Evolutionary conservation across 2,329 filamentous ascomycete genomes (phyloP).

Genomic region (Plenodomus lindquistii): DNA sequence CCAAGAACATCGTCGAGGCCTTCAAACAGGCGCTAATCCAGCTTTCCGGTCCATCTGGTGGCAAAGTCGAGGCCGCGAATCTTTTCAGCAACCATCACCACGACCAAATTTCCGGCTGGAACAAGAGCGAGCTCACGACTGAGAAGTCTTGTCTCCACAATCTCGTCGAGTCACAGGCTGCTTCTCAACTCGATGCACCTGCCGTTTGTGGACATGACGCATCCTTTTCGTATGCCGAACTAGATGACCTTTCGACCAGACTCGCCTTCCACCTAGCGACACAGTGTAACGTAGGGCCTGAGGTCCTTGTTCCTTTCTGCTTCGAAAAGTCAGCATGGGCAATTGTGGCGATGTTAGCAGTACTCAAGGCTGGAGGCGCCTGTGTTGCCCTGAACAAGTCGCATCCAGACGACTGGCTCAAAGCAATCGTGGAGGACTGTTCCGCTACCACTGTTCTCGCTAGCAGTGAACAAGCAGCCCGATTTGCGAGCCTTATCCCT

Average conservation of each 20-base stretch:
- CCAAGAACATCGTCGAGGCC: too few relatives aligned
- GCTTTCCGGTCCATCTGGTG: too few relatives aligned
- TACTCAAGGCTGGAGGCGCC: slow-evolving; percentile 48
- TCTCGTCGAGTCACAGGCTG: slow-evolving; percentile 9
- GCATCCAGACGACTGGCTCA: slow-evolving; percentile 26
- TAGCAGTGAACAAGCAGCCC: too few relatives aligned
- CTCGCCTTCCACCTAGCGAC: slow-evolving; percentile 10
- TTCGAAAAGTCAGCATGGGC: slow-evolving; percentile 31
- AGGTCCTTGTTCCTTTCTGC: slow-evolving; percentile 18
- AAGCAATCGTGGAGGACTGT: too few relatives aligned
- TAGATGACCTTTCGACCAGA: background rate
- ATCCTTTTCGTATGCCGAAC: slow-evolving; percentile 1
- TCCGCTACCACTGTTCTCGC: too few relatives aligned
- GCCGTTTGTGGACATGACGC: slow-evolving; percentile 23
- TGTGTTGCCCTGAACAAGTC: slow-evolving; percentile 43
- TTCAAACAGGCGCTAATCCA: too few relatives aligned
- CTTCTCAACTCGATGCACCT: slow-evolving; percentile 7
- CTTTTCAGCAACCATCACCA: too few relatives aligned
- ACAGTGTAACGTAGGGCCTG: slow-evolving; percentile 12
- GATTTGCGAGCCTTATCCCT: too few relatives aligned
- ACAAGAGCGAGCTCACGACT: too few relatives aligned
- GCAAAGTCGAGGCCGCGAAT: too few relatives aligned
- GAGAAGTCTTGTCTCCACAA: slow-evolving; percentile 23
- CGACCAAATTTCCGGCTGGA: too few relatives aligned
- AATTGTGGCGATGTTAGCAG: slow-evolving; percentile 46